A percentile compares a stretch with the other conserved stretches of the same genome.
Conservation (phyloP, 345 rosid genomes). For the Lepidium didymum region DNA sequence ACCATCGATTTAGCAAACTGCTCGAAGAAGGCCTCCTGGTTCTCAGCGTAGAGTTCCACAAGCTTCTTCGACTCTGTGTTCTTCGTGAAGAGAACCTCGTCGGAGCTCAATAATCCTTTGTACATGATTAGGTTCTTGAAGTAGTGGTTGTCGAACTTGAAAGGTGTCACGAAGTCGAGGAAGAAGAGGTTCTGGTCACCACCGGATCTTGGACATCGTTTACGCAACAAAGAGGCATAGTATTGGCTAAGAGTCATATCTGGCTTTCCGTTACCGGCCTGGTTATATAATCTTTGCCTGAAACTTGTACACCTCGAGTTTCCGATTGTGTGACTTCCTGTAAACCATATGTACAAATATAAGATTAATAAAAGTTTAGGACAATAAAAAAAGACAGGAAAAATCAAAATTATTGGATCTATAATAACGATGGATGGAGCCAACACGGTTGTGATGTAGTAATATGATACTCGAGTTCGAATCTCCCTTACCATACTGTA, state of each 20-base stretch:
- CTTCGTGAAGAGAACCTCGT: slow-evolving; percentile 56
- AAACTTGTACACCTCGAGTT: slow-evolving; percentile 63
- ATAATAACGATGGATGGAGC: neutral
- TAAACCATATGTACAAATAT: neutral
- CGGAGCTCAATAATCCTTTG: slow-evolving; percentile 68
- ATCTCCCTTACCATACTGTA: no score
- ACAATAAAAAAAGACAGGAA: neutral
- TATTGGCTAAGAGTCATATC: slow-evolving; percentile 48
- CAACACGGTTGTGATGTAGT: no score
- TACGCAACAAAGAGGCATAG: slow-evolving; percentile 35
- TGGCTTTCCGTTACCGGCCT: slow-evolving; percentile 56
- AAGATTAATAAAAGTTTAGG: no score
- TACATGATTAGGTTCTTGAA: slow-evolving; percentile 55
- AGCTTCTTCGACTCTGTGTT: slow-evolving; percentile 44
- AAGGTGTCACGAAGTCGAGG: slow-evolving; percentile 51
- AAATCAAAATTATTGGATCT: neutral
- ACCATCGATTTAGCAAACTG: slow-evolving; percentile 74
- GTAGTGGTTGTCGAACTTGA: slow-evolving; percentile 65
- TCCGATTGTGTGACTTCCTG: slow-evolving; percentile 83
- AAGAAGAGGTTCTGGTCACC: slow-evolving; percentile 56
- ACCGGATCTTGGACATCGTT: slow-evolving; percentile 42
- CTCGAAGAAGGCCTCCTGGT: slow-evolving; percentile 47
- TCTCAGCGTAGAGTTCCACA: slow-evolving; percentile 49
- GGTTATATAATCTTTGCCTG: slow-evolving; percentile 76
- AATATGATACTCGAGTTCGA: no score